Evolutionary conservation across 176 grass and related monocot genomes (phyloP).

Genomic region (Cymbopogon citratus): DNA sequence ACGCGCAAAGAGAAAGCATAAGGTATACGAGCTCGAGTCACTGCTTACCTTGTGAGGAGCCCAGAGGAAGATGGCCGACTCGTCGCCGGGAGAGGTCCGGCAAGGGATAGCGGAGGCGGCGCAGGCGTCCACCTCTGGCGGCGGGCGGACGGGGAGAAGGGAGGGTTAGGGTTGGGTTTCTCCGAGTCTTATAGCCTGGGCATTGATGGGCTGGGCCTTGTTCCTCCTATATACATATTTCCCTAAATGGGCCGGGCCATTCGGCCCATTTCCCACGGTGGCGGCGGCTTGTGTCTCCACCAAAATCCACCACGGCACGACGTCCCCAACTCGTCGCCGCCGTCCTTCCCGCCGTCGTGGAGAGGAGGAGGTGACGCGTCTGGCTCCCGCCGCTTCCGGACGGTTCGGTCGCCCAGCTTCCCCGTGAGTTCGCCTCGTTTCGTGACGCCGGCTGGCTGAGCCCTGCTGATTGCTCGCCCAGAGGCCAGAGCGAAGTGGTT

Average conservation of each 20-base stretch:
- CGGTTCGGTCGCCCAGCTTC: slow-evolving; percentile 1
- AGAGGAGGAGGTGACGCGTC: background rate
- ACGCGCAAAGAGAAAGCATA: background rate
- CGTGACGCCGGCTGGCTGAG: background rate
- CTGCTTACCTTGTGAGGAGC: background rate
- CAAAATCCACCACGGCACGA: background rate
- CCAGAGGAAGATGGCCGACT: background rate
- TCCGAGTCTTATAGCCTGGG: background rate
- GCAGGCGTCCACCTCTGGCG: slow-evolving; percentile 14
- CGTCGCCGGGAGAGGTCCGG: background rate
- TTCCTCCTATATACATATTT: background rate
- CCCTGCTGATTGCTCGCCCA: background rate
- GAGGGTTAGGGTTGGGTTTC: slow-evolving; percentile 17
- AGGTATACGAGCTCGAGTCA: background rate
- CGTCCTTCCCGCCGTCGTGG: slow-evolving; percentile 13
- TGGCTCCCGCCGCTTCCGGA: background rate
- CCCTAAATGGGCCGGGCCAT: accelerated
- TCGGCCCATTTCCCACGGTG: background rate
- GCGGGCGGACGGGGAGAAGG: slow-evolving; percentile 32
- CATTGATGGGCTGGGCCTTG: background rate
- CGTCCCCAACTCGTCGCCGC: slow-evolving; percentile 3
- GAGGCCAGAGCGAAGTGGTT: background rate
- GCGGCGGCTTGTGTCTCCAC: background rate
- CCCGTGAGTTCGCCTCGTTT: background rate
- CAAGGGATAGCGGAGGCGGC: background rate